Evolutionary conservation across 164 flowering plant species (phyloP), one percentile per base, ranked within the genome.

Genomic region (Stephania cephalantha): DNA sequence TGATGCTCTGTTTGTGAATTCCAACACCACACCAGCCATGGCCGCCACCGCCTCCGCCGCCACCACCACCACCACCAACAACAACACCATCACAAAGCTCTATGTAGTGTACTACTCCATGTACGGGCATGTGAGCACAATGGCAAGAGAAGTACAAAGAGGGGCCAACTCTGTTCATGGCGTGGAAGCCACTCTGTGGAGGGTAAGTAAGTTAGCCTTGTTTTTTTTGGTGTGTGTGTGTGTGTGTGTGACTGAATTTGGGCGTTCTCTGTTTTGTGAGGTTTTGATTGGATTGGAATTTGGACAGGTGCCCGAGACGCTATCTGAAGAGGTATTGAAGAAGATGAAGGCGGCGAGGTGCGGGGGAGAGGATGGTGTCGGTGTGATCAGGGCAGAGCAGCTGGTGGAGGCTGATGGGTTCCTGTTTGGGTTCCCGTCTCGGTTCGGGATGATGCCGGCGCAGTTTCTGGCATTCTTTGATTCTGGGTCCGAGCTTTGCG

Each of bases 101-200:
- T 91, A 84, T 75, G 70, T 88, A 17, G 85, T 88, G 95, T 91
- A 85, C 81, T 91, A 94, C 77, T 90, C 98, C 9, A 70, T 88
- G 78, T 76, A 86, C 74, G 90, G 95, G 4, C 98, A 93, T 82
- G 97, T 91, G 46, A 92, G 82, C 76, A 83, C 55, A 20, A 87
- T 93, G 93, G 96, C 97, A 10, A 70, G 91, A 67, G 89, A 90
- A 79, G 84, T 90, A 31, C 90, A 83, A 25, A 80, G 82, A 73
- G 97, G 98, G 63, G 98, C 94, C 61, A 87, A 81, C 76, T 42
- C 91, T 46, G 94, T 91, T 74, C 72, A 86, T 63, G 94, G 86
- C 30, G 95, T 91, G 46, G 93, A 90, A 79, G 98, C 97, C 50
- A 89, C 91, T 10, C 90, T 91, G 66, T 94, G 98, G 97, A 90